Evolutionary conservation across 768 basidiomycete species (phyloP).

Genomic region (Crepidotus variabilis): DNA sequence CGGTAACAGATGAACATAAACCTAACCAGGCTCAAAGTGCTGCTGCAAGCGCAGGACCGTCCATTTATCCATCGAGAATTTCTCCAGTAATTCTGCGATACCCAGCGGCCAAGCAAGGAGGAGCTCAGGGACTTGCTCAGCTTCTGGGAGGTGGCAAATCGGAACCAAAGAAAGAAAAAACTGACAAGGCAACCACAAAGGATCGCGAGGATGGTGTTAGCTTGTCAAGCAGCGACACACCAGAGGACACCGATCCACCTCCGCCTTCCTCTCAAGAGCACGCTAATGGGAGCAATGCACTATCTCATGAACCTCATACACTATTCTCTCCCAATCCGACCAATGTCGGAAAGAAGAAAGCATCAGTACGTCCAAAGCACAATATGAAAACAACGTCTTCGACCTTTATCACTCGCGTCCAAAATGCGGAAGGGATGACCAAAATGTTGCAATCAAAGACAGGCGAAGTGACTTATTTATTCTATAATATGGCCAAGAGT

Average conservation of each 20-base stretch:
- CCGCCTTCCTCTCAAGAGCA: constrained; percentile 38
- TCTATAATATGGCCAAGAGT: constrained; percentile 84
- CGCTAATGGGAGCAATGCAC: constrained; percentile 29
- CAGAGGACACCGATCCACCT: constrained; percentile 50
- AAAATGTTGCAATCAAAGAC: constrained; percentile 72
- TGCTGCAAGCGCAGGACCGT: constrained; percentile 32
- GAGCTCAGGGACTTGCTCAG: constrained; percentile 62
- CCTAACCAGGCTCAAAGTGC: constrained; percentile 44
- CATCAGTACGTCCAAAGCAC: constrained; percentile 73
- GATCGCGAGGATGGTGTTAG: constrained; percentile 69
- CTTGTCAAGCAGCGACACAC: constrained; percentile 79
- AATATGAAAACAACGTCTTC: constrained; percentile 90
- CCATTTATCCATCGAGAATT: constrained; percentile 56
- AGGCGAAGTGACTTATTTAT: constrained; percentile 82
- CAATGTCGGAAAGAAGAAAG: constrained; percentile 57
- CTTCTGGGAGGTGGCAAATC: constrained; percentile 66
- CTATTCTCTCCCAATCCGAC: constrained; percentile 52
- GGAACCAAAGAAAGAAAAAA: constrained; percentile 60
- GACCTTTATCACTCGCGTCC: constrained; percentile 86
- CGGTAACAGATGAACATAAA: constrained; percentile 83
- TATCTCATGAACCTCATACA: constrained; percentile 42
- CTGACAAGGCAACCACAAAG: constrained; percentile 37
- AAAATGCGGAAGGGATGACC: constrained; percentile 72
- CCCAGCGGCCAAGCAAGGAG: constrained; percentile 49
- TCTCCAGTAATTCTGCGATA: constrained; percentile 62